Percentiles rank a stretch among this genome's conserved stretches.
These are phyloP conservation scores for Cladosporium halotolerans DNA, from an alignment of 2,329 filamentous ascomycete species.

Conservation along the genomic window DNA sequence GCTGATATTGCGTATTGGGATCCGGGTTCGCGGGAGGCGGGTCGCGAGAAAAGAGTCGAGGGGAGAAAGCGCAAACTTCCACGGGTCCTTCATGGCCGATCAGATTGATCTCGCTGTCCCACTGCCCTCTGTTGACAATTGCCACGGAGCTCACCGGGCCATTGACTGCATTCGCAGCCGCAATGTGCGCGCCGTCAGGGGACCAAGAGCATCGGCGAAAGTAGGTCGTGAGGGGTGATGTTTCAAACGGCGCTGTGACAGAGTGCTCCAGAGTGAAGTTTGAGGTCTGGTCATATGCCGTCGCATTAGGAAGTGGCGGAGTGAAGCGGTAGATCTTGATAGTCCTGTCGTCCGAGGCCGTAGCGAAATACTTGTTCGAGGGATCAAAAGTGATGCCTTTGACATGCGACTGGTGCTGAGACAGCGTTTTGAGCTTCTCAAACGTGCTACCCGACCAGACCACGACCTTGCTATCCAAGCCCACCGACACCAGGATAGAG, in stretches of 20 bases:
- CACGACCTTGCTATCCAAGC: constrained; percentile 94
- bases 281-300: constrained; percentile 89
- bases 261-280: constrained; percentile 95
- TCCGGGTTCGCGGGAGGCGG: constrained; percentile 45
- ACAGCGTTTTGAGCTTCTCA: constrained; percentile 90
- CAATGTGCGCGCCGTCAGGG: constrained; percentile 93
- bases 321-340: constrained; percentile 97
- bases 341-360: constrained; percentile 90
- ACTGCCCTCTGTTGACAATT: constrained; percentile 83
- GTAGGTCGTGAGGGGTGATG: constrained; percentile 91
- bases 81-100: constrained; percentile 96
- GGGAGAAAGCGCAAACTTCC: constrained; percentile 95
- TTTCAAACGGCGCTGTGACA: constrained; percentile 78
- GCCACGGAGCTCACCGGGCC: constrained; percentile 95
- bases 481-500: constrained; percentile 90
- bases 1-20: constrained; percentile 26
- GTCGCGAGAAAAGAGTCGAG: constrained; percentile 73
- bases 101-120: constrained; percentile 95
- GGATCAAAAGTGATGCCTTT: constrained; percentile 98
- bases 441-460: constrained; percentile 98
- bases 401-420: constrained; percentile 92
- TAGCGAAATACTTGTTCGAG: constrained; percentile 98
- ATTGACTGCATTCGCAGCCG: constrained; percentile 93
- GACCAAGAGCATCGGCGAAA: constrained; percentile 97
- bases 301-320: constrained; percentile 82